Evolutionary conservation across 1,284 basidiomycete species (phyloP).

Genomic region (Anthracocystis panici-leucophaei): DNA sequence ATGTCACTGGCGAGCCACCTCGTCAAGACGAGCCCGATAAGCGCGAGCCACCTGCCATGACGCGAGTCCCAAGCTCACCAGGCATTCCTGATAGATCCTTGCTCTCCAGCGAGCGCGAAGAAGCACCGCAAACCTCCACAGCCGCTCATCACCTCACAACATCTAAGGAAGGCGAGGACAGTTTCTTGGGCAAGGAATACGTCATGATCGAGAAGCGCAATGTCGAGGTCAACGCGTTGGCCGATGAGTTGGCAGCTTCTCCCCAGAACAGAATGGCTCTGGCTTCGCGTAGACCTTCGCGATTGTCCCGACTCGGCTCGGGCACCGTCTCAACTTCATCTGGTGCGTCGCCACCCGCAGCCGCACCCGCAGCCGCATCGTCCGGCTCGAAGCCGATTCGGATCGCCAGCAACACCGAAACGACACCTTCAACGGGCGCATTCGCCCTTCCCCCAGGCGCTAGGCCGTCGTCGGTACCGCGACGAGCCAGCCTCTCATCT

Average conservation of each 20-base stretch:
- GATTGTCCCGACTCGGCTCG: conserved; percentile 47
- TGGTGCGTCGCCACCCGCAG: conserved; percentile 28
- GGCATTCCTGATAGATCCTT: conserved; percentile 28
- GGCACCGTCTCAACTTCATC: conserved; percentile 18
- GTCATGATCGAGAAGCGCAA: conserved; percentile 75
- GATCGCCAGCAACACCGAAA: conserved; percentile 19
- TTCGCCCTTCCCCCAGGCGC: conserved; percentile 58
- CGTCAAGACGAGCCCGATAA: conserved; percentile 21
- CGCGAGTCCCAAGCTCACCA: conserved; percentile 33
- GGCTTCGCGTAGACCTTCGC: conserved; percentile 47
- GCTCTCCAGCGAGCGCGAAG: conserved; percentile 10
- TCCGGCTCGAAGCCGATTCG: conserved; percentile 25
- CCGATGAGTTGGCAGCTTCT: conserved; percentile 70
- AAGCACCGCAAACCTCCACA: not conserved
- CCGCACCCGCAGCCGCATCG: conserved; percentile 8
- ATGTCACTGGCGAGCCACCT: conserved; percentile 45
- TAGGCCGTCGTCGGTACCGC: conserved; percentile 44
- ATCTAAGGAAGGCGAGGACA: conserved; percentile 41
- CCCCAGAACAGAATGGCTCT: conserved; percentile 35
- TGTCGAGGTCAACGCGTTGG: conserved; percentile 74
- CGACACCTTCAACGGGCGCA: conserved; percentile 35
- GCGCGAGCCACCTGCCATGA: conserved; percentile 14
- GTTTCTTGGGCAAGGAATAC: conserved; percentile 72
- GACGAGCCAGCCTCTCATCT: conserved; percentile 50
- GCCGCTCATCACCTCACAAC: conserved; percentile 4